Percentiles rank a stretch among this genome's conserved stretches.
phyloP scores from a whole-genome alignment of 192 early-diverging fungal genomes.

The Umbelopsis sp. region DNA sequence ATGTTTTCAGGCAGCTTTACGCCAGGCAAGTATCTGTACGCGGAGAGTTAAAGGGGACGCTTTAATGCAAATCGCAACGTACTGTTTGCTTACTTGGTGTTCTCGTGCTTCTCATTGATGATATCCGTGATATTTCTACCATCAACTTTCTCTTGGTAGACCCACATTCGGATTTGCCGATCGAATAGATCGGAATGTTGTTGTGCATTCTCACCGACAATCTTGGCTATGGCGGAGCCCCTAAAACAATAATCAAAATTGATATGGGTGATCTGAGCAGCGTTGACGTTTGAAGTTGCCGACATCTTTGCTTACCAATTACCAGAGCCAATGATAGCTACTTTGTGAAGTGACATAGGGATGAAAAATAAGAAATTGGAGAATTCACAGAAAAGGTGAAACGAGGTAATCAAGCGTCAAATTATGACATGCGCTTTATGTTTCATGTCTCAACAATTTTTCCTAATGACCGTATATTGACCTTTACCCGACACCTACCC shows the following conservation, averaged over 20 bases:
- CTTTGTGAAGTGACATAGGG: constrained; percentile 58
- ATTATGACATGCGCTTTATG: too few relatives aligned
- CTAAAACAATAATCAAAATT: constrained; percentile 41
- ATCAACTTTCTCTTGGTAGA: constrained; percentile 86
- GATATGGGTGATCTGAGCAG: background rate
- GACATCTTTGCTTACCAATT: constrained; percentile 83
- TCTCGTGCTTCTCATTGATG: constrained; percentile 93
- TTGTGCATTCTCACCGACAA: constrained; percentile 80
- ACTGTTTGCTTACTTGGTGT: constrained; percentile 58
- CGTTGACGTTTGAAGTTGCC: background rate
- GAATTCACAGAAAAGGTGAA: background rate
- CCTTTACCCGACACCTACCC: too few relatives aligned
- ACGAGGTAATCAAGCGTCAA: too few relatives aligned
- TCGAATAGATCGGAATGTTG: constrained; percentile 66
- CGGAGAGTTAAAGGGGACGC: background rate
- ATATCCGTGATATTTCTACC: constrained; percentile 86
- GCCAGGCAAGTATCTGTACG: constrained; percentile 76
- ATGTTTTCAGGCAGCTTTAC: constrained; percentile 82
- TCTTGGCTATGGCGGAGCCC: constrained; percentile 90
- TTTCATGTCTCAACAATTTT: too few relatives aligned
- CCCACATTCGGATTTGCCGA: constrained; percentile 88
- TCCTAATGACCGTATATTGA: too few relatives aligned
- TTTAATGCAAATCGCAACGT: background rate
- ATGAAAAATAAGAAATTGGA: background rate
- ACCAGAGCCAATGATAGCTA: constrained; percentile 89